Conservation (phyloP, 148 eudicot genomes). For the Simmondsia chinensis region DNA sequence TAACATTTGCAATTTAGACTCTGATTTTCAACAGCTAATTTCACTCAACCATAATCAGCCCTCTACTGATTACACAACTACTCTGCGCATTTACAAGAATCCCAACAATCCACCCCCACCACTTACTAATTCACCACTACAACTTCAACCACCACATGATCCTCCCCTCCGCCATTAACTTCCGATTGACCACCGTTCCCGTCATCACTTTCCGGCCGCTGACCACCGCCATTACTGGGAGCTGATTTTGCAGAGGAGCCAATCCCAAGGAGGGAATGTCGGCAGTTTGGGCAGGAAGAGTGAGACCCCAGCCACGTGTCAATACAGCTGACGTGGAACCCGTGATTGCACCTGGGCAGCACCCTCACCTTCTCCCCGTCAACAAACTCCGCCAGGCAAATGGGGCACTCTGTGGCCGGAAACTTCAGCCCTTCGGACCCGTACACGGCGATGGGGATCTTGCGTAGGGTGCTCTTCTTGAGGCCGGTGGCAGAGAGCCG, state of each 20-base stretch:
- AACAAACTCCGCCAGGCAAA: slow-evolving; percentile 50
- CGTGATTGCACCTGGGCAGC: slow-evolving; percentile 51
- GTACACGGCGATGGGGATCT: slow-evolving; percentile 26
- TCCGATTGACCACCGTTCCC: too few species aligned
- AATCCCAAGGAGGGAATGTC: slow-evolving; percentile 26
- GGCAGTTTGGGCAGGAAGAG: slow-evolving; percentile 59
- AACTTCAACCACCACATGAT: slow-evolving; percentile 23
- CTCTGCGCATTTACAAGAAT: too few species aligned
- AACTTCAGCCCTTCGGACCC: slow-evolving; percentile 12
- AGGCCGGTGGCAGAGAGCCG: slow-evolving; percentile 20
- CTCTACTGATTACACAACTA: too few species aligned
- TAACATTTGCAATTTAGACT: too few species aligned
- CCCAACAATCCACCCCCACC: too few species aligned
- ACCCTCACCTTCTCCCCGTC: slow-evolving; percentile 56
- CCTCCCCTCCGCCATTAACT: neutral
- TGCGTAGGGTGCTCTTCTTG: slow-evolving; percentile 27
- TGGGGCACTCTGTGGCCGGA: slow-evolving; percentile 37
- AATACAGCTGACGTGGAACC: slow-evolving; percentile 50
- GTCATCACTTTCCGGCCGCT: neutral
- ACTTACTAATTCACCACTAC: neutral
- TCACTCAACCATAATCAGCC: too few species aligned
- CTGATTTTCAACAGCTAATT: too few species aligned
- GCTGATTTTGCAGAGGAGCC: neutral
- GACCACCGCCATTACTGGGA: neutral
- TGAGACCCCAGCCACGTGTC: slow-evolving; percentile 48